phyloP scores from a whole-genome alignment of 495 filamentous ascomycete species.

The Aspergillus bridgeri region DNA sequence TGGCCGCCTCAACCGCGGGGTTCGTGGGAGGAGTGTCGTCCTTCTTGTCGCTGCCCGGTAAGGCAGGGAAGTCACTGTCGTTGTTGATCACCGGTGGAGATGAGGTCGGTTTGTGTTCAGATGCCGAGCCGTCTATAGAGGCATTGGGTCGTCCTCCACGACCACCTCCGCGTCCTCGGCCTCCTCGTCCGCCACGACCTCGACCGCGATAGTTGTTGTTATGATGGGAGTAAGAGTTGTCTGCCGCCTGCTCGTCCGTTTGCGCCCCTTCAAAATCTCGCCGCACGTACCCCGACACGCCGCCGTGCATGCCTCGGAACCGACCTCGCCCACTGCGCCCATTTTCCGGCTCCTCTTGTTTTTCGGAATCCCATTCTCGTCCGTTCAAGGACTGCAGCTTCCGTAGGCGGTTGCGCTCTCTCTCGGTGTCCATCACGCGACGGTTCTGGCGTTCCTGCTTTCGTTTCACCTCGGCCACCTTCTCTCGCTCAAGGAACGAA shows the following conservation, averaged over 20 bases:
- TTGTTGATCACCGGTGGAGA: constrained; percentile 25
- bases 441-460: constrained; percentile 55
- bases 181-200: constrained; percentile 30
- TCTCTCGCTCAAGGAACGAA: constrained; percentile 63
- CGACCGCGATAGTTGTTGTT: constrained; percentile 15
- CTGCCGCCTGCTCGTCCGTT: constrained; percentile 16
- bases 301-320: constrained; percentile 59
- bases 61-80: constrained; percentile 42
- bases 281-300: constrained; percentile 43
- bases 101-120: constrained; percentile 14
- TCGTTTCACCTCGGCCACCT: constrained; percentile 50
- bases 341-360: constrained; percentile 61
- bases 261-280: constrained; percentile 31
- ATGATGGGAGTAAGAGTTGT: neutral
- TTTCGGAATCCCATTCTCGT: constrained; percentile 75
- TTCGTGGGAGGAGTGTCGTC: constrained; percentile 6
- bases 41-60: constrained; percentile 29
- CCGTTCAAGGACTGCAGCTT: constrained; percentile 64
- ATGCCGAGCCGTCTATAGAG: constrained; percentile 17
- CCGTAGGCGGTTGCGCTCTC: constrained; percentile 66
- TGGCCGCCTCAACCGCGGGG: constrained; percentile 13
- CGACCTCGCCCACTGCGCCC: constrained; percentile 43
- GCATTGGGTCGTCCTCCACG: constrained; percentile 28
- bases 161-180: constrained; percentile 30
- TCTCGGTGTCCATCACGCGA: constrained; percentile 62